Percentiles rank a stretch among this genome's conserved stretches.
These are phyloP conservation scores for Jackrogersella minutella DNA, from an alignment of 495 filamentous ascomycete species.

Conservation along the genomic window DNA sequence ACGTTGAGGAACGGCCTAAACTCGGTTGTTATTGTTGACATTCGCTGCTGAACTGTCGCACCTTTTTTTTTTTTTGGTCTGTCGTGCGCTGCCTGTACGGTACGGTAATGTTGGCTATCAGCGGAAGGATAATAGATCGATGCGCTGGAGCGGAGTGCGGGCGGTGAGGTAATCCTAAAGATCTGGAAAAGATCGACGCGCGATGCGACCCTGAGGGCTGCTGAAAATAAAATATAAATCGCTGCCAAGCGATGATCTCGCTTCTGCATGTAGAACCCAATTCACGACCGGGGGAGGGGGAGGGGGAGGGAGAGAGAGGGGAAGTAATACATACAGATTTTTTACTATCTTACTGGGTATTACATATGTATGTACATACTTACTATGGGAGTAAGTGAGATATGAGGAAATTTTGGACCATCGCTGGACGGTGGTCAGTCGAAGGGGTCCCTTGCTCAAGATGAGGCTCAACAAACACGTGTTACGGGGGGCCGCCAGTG, in stretches of 20 bases:
- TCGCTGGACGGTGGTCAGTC: slow-evolving; percentile 6
- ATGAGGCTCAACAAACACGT: slow-evolving; percentile 44
- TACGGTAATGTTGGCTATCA: too few relatives aligned
- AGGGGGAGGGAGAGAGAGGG: background rate
- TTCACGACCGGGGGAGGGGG: slow-evolving; percentile 19
- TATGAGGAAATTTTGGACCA: slow-evolving; percentile 2
- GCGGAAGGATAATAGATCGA: background rate
- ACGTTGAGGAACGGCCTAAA: background rate
- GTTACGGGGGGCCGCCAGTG: slow-evolving; percentile 9
- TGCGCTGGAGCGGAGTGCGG: slow-evolving; percentile 13
- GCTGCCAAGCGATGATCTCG: slow-evolving; percentile 40
- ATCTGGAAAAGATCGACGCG: slow-evolving; percentile 34
- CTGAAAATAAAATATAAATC: slow-evolving; percentile 26
- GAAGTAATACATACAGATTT: too few relatives aligned
- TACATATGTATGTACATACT: too few relatives aligned
- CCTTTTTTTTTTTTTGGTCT: background rate
- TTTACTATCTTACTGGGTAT: too few relatives aligned
- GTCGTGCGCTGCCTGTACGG: background rate
- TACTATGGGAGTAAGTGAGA: background rate
- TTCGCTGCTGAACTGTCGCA: slow-evolving; percentile 26
- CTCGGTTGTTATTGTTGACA: slow-evolving; percentile 19
- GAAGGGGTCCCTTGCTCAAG: slow-evolving; percentile 3
- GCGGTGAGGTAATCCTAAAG: slow-evolving; percentile 31
- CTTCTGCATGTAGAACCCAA: slow-evolving; percentile 36
- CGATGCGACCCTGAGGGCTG: slow-evolving; percentile 33